Conservation (phyloP, 1,284 basidiomycete species). For the Moniliella sp. region DNA sequence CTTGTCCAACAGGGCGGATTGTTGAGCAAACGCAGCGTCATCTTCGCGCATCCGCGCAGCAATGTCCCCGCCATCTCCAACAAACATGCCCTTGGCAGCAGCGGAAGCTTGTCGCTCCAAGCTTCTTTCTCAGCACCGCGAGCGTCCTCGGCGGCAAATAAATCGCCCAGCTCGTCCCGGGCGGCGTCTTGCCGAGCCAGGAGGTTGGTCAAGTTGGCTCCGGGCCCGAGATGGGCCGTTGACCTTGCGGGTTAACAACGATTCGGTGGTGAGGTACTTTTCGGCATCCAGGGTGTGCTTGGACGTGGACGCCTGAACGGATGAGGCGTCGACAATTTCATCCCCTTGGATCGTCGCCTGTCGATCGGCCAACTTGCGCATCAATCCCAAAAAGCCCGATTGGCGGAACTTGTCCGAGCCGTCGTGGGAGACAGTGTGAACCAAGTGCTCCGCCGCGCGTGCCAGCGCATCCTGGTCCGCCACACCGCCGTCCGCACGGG, state of each 20-base stretch:
- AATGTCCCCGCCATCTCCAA: neutral
- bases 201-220: no score
- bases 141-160: no score
- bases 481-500: no score
- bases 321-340: conserved; percentile 43
- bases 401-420: conserved; percentile 64
- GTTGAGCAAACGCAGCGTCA: conserved; percentile 1
- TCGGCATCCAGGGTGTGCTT: no score
- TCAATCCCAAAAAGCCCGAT: conserved; percentile 65
- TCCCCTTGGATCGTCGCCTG: conserved; percentile 64
- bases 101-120: conserved; percentile 10
- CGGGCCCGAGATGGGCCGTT: no score
- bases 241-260: no score
- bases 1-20: conserved; percentile 19
- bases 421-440: conserved; percentile 38
- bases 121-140: conserved; percentile 29
- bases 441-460: conserved; percentile 31
- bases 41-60: neutral
- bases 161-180: no score
- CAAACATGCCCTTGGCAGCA: conserved; percentile 1
- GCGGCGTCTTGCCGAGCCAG: no score
- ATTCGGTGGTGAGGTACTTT: no score
- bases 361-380: conserved; percentile 61
- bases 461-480: conserved; percentile 31
- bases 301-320: conserved; percentile 11